These are phyloP conservation scores for Mycena kentingensis DNA, from an alignment of 768 basidiomycete genomes.

Conservation along the genomic window DNA sequence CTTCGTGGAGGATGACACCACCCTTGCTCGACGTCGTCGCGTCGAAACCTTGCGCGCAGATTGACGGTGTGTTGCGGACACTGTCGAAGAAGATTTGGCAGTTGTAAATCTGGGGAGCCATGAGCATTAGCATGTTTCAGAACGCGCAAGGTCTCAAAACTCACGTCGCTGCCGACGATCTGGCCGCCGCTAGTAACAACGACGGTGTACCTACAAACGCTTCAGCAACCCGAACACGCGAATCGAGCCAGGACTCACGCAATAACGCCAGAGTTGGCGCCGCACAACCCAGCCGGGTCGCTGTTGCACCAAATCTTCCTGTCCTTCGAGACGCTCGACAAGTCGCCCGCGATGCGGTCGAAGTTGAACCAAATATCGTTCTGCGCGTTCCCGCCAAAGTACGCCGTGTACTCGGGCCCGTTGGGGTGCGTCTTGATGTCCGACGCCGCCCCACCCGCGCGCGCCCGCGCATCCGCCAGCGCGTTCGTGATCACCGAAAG, in stretches of 20 bases:
- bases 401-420: slow-evolving; percentile 2
- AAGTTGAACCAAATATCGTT: slow-evolving; percentile 17
- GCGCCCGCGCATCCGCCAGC: slow-evolving; percentile 9
- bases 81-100: slow-evolving; percentile 14
- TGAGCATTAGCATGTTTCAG: no score
- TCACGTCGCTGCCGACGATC: slow-evolving; percentile 15
- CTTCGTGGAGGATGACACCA: slow-evolving; percentile 17
- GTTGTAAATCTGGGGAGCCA: slow-evolving; percentile 4
- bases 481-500: slow-evolving; percentile 6
- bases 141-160: neutral
- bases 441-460: slow-evolving; percentile 15
- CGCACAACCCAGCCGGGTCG: neutral
- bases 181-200: slow-evolving; percentile 6
- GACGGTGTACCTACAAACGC: slow-evolving; percentile 9
- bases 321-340: slow-evolving; percentile 6
- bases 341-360: slow-evolving; percentile 12
- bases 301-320: slow-evolving; percentile 10
- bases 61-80: neutral
- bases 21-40: slow-evolving; percentile 11
- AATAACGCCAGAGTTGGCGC: neutral
- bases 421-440: slow-evolving; percentile 16
- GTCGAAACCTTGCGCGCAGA: slow-evolving; percentile 12
- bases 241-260: slow-evolving; percentile 1
- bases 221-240: neutral
- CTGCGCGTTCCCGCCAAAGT: slow-evolving; percentile 15